These are phyloP conservation scores for Aspergillus sp. DNA, from an alignment of 2,329 filamentous ascomycete genomes.

Conservation along the genomic window DNA sequence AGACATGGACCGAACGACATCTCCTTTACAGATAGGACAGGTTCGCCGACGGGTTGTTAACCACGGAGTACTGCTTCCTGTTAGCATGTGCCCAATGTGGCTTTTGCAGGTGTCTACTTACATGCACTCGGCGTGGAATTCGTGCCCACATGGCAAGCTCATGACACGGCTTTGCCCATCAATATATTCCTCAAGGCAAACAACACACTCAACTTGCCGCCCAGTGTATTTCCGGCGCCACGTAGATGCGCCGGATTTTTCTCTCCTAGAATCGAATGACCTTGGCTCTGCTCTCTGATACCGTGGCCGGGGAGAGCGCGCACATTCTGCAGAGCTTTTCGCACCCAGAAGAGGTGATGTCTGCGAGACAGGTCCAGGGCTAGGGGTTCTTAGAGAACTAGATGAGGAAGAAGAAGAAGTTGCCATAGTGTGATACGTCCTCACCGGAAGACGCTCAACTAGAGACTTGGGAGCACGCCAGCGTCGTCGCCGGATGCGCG, in stretches of 20 bases:
- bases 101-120: constrained; percentile 54
- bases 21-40: constrained; percentile 98
- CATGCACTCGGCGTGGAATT: constrained; percentile 99
- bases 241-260: constrained; percentile 45
- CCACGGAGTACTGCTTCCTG: constrained; percentile 76
- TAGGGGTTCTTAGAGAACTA: constrained; percentile 59
- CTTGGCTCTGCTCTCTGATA: constrained; percentile 38
- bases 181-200: constrained; percentile 94
- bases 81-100: constrained; percentile 17
- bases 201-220: constrained; percentile 82
- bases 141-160: constrained; percentile 95
- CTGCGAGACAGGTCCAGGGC: constrained; percentile 65
- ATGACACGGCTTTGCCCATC: constrained; percentile 94
- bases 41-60: constrained; percentile 90
- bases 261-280: constrained; percentile 33
- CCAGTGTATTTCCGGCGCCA: constrained; percentile 61
- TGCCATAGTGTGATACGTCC: constrained; percentile 86
- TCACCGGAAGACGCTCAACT: constrained; percentile 89
- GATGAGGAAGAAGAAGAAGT: constrained; percentile 60
- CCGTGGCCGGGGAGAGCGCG: constrained; percentile 33
- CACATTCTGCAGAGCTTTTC: constrained; percentile 27
- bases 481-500: constrained; percentile 80
- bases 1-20: constrained; percentile 72
- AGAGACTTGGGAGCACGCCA: constrained; percentile 98
- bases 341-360: constrained; percentile 72